These are phyloP conservation scores for Fusarium zealandicum DNA, from an alignment of 2,329 filamentous ascomycete genomes.

Conservation along the genomic window DNA sequence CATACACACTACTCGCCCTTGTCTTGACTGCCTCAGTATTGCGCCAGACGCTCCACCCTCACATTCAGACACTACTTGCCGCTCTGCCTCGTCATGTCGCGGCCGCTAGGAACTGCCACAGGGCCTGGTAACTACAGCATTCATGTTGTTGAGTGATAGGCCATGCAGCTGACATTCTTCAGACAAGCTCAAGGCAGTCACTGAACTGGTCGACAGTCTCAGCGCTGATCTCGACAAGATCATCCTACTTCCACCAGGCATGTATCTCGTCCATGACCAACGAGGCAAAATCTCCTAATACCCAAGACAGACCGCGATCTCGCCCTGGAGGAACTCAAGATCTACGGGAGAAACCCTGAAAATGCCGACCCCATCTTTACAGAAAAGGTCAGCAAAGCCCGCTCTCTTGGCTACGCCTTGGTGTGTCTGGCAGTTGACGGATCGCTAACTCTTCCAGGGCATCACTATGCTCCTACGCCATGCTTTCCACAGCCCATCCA, in stretches of 20 bases:
- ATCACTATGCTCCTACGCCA: slow-evolving; percentile 75
- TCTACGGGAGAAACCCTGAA: slow-evolving; percentile 67
- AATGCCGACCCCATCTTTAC: slow-evolving; percentile 86
- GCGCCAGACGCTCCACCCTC: no score
- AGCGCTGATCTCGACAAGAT: slow-evolving; percentile 67
- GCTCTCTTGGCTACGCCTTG: background rate
- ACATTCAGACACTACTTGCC: no score
- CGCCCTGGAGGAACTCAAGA: slow-evolving; percentile 73
- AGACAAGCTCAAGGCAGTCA: slow-evolving; percentile 76
- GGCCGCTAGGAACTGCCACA: slow-evolving; percentile 44
- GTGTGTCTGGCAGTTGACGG: background rate
- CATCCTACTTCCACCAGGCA: slow-evolving; percentile 66
- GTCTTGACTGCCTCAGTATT: no score
- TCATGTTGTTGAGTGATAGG: background rate
- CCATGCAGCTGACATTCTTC: slow-evolving; percentile 26
- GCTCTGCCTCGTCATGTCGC: slow-evolving; percentile 31
- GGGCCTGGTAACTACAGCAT: slow-evolving; percentile 49
- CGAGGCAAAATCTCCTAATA: slow-evolving; percentile 21
- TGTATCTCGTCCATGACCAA: background rate
- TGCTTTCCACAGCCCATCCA: slow-evolving; percentile 72
- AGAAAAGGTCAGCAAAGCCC: slow-evolving; percentile 63
- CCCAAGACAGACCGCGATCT: slow-evolving; percentile 64
- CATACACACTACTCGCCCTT: no score
- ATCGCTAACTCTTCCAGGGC: slow-evolving; percentile 60
- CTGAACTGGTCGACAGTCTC: slow-evolving; percentile 67